Evolutionary conservation across 768 basidiomycete genomes (phyloP).

Genomic region (Chalciporus piperatus): DNA sequence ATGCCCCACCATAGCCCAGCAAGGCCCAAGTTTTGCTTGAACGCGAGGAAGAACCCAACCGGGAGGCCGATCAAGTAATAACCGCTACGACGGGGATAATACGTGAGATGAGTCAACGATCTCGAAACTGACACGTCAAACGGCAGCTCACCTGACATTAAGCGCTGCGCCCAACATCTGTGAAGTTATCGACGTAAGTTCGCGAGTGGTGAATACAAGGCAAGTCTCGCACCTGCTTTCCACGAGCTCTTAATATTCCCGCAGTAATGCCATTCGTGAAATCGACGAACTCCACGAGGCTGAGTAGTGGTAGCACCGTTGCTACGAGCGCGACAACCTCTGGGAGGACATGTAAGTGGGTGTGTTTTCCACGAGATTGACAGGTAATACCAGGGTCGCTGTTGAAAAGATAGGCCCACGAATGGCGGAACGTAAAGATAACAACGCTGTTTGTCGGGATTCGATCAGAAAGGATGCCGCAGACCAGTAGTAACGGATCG

Average conservation of each 20-base stretch:
- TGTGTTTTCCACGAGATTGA: not conserved
- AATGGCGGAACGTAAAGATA: conserved; percentile 55
- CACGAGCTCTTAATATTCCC: conserved; percentile 76
- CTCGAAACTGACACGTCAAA: not conserved
- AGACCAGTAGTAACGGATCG: not conserved
- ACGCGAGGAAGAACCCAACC: conserved; percentile 72
- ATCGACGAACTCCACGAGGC: conserved; percentile 80
- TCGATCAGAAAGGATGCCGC: not conserved
- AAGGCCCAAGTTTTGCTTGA: conserved; percentile 54
- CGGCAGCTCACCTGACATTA: conserved; percentile 54
- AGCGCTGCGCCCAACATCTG: conserved; percentile 73
- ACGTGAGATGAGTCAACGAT: not conserved
- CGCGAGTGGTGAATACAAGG: not conserved
- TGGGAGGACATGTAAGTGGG: not conserved
- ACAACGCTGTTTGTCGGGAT: conserved; percentile 36
- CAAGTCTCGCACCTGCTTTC: conserved; percentile 53
- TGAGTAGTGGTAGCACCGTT: conserved; percentile 64
- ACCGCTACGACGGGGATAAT: conserved; percentile 36
- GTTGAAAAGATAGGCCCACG: conserved; percentile 75
- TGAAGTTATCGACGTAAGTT: not conserved
- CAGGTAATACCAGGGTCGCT: conserved; percentile 45
- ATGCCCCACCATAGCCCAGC: conserved; percentile 82
- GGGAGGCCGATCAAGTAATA: conserved; percentile 84
- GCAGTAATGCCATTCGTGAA: conserved; percentile 63
- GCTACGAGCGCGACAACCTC: conserved; percentile 38